Evolutionary conservation across 129 eudicot genomes (phyloP), one percentile per base, ranked within the genome.

Genomic region (Saussurea involucrata): DNA sequence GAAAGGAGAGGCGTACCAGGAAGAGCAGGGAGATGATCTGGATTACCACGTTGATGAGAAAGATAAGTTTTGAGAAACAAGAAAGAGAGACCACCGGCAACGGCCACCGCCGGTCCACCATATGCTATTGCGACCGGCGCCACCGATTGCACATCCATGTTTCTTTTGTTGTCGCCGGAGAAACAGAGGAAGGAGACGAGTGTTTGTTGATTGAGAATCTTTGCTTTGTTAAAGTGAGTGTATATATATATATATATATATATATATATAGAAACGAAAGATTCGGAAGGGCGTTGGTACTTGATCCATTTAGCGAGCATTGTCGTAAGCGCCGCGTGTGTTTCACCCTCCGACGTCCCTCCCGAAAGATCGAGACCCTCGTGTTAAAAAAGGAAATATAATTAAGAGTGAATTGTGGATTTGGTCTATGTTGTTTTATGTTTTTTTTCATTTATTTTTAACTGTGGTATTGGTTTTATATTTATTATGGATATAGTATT

Each of bases 91-190:
- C 86, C 83, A 22, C 80, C 77, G 68, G 73, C 85, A 22, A 81
- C 85, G 18, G 80, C 89, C 28, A 86, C 91, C 11, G 80, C 93
- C 34, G 90, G 96, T 32, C 86, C 93, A 34, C 87, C 90, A 11
- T 79, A 66, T 7, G 88, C 80, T 12, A 81, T 27, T 17, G 87
- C 88, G 66, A 76, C 82, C 67, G 86, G 33, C 2, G 91, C 88
- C 57, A 86, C 31, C 15, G 84, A 72, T 66, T 77, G 85, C 53
- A 80, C n/a, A 46, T 88, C 80, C 82, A 80, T 80, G 25, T 15
- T 36, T 34, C n/a, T 24, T 12, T 60, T 1, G 15, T 60, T 12
- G 0, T 32, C 13, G 61, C 24, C 36, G 42, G 58, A 44, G 18
- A 3, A 4, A 53, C 2, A n/a, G 7, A 25, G 4, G 24, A 65